Evolutionary conservation across 257 asterid species (phyloP), one percentile per base, ranked within the genome.

Genomic region (Solanum chilense): DNA sequence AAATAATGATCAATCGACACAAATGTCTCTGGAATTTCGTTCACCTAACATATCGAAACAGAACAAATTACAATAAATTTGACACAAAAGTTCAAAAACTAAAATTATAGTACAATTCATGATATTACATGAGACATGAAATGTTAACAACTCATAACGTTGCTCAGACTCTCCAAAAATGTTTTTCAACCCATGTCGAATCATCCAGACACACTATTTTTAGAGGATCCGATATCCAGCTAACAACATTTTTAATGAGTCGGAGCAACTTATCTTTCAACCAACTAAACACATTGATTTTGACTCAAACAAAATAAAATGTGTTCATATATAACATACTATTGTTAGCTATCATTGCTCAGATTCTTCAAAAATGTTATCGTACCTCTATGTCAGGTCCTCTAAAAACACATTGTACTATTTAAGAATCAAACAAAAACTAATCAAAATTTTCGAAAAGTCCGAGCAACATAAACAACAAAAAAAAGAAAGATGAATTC

Each of bases 21-120:
- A 66, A 92, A 91, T 10, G 91, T 89, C 9, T 86, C 85, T 0
- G 92, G 92, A 31, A 92, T 91, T 44, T 9, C 62, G 6, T 87
- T 69, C 9, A 92, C 95, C 95, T 93, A 49, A 33, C 62, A 29
- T 13, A 25, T 25, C 16, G 1, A 3, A 8, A 37, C 47, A 10
- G n/a, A 12, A 29, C 45, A 39, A 31, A 35, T 84, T 37, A 18
- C 64, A 56, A 56, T 18, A 56, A 56, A 56, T 20, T 56, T 56
- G n/a, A 56, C 64, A 7, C 64, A 56, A 18, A 56, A 56, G 64
- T 18, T 56, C 64, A 18, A 56, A 56, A 56, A 31, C 27, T 8
- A 70, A 12, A 70, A 70, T 7, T 70, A 31, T 14, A 70, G 12
- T 15, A 70, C 77, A 31, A 70, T 16, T 4, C 21, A 70, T 16